Base-by-base conservation (phyloP, 345 rosid species). In the Chamaenerion angustifolium region DNA sequence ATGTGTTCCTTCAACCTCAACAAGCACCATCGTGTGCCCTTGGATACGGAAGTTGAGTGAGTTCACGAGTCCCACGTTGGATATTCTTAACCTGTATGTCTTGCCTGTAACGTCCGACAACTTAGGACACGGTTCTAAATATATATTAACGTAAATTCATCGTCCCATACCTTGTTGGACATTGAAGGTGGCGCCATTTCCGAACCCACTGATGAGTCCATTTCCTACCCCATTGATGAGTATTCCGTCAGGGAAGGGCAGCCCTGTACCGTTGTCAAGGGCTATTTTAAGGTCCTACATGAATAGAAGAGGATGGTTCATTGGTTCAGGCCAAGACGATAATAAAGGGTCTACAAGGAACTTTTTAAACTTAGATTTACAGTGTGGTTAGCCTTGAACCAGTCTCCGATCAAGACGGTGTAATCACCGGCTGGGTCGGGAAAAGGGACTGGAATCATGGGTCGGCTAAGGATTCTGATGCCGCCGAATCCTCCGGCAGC, bases 221-320 rank as follows among this genome's bases (percentile, higher is more conserved):
- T 48, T 69, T 12, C 95, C 82, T 0, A 92, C 78, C 2, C 98
- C 98, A 50, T 92, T 92, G 70, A 92, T 84, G 66, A 92, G 90
- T 58, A 92, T 73, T 23, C 88, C 95, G 51, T 84, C 86, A 44
- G 96, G 83, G 46, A 66, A 60, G 14, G 96, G 95, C 16, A 92
- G 58, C 69, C 69, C 77, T 16, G 53, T 72, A 2, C 98, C 98
- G 10, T 55, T 8, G 49, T 92, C 94, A 45, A 92, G 73, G 9
- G 41, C 55, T 21, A 70, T 71, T 60, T 31, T 80, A 73, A 92
- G 70, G 41, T 47, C 65, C 98, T 92, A 59, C 41, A 55, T n/a
- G 18, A 40, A 10, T 41, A 42, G 37, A 11, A 46, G 59, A 14
- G 5, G 8, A 17, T n/a, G n/a, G n/a, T n/a, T n/a, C n/a, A n/a